Base-by-base conservation (phyloP, 306 rosid species). In the Malus sylvestris region DNA sequence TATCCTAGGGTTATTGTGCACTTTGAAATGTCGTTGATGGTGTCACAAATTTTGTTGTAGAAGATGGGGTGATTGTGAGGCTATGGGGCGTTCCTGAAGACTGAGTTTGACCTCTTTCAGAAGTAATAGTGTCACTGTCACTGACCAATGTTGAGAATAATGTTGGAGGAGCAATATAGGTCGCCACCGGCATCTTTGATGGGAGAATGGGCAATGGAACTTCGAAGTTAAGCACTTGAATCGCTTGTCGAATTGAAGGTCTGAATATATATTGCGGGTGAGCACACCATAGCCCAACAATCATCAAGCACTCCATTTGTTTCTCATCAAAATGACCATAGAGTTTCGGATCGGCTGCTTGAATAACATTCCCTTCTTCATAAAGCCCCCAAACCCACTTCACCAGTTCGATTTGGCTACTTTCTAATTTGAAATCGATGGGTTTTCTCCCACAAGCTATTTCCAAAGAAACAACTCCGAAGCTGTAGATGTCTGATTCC, bases 181-280 rank as follows among this genome's bases (percentile, higher is more conserved):
- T 30, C 2, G 69, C 33, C 42, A 15, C 13, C 0, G 80, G 69
- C 65, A 65, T 23, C 2, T 12, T 10, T 12, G 44, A 71, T 55
- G 73, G 77, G 15, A 76, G 74, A 44, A 4, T 23, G 1, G 81
- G 81, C 35, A 57, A 23, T n/a, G 70, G 64, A 64, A 70, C 78
- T 45, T 81, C 69, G 0, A 49, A 49, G 62, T 29, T 70, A 9
- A 70, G 42, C 9, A 29, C 61, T 27, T 29, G 74, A 2, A 70
- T 70, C 2, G 60, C 25, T 46, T 46, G 62, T 10, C 18, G 11
- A 3, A 51, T 30, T 9, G 61, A 18, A 51, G 74, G 74, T 11
- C 74, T 70, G 27, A 70, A 4, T 18, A 27, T 70, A 6, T 51
- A 70, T 10, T 70, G 63, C 4, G 46, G 74, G n/a, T 70, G 74